Evolutionary conservation across 1,284 basidiomycete species (phyloP).

Genomic region (Lentinus polychrous): DNA sequence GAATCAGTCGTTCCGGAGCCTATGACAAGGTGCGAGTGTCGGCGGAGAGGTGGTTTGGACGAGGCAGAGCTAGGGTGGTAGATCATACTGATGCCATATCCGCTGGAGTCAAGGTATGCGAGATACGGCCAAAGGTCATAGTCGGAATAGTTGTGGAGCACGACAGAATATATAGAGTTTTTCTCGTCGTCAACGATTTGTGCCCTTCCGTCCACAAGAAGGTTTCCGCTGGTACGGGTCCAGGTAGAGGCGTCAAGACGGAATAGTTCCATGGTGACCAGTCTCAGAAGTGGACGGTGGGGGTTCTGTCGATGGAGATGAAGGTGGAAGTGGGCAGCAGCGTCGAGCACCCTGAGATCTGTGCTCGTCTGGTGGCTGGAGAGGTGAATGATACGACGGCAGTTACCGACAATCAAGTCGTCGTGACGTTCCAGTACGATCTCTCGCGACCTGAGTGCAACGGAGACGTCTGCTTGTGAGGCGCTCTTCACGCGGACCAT

Average conservation of each 20-base stretch:
- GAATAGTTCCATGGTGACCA: slow-evolving; percentile 33
- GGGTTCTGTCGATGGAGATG: slow-evolving; percentile 39
- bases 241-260: slow-evolving; percentile 28
- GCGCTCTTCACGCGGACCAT: slow-evolving; percentile 30
- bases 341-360: slow-evolving; percentile 30
- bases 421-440: slow-evolving; percentile 34
- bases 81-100: slow-evolving; percentile 36
- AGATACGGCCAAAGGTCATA: slow-evolving; percentile 40
- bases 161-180: slow-evolving; percentile 30
- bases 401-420: slow-evolving; percentile 24
- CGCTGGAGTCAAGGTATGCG: slow-evolving; percentile 39
- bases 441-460: slow-evolving; percentile 28
- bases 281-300: slow-evolving; percentile 27
- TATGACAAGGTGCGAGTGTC: slow-evolving; percentile 29
- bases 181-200: slow-evolving; percentile 28
- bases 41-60: slow-evolving; percentile 29
- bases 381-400: slow-evolving; percentile 26
- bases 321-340: slow-evolving; percentile 39
- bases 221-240: slow-evolving; percentile 28
- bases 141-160: slow-evolving; percentile 34
- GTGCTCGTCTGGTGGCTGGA: slow-evolving; percentile 25
- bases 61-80: slow-evolving; percentile 29
- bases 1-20: slow-evolving; percentile 25
- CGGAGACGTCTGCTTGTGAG: slow-evolving; percentile 33
- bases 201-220: slow-evolving; percentile 31